phyloP scores from a whole-genome alignment of 2,329 filamentous ascomycete genomes.

The Talaromyces sp. region DNA sequence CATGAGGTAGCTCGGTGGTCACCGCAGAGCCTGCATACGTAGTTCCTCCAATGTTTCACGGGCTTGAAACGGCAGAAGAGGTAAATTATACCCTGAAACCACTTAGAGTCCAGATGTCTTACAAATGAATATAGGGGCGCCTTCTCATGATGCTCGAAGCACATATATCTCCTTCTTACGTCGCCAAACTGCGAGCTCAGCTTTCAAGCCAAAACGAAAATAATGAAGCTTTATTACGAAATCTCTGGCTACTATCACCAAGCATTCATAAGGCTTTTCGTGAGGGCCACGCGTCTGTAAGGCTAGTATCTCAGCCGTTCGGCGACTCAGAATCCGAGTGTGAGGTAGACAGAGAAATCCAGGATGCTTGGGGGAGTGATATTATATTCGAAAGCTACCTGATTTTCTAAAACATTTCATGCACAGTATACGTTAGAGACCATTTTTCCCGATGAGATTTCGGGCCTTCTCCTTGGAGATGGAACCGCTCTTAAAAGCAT shows the following conservation, averaged over 20 bases:
- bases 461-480: slow-evolving; percentile 2
- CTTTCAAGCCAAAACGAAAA: background rate
- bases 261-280: slow-evolving; percentile 10
- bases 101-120: background rate
- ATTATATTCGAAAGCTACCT: background rate
- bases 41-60: background rate
- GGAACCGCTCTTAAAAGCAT: background rate
- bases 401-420: background rate
- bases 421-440: slow-evolving; percentile 2
- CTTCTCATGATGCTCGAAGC: slow-evolving; percentile 9
- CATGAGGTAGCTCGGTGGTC: background rate
- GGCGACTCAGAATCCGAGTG: background rate
- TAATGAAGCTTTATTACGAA: slow-evolving; percentile 2
- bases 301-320: background rate
- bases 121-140: slow-evolving; percentile 1
- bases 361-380: slow-evolving; percentile 3
- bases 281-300: slow-evolving; percentile 7
- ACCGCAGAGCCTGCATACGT: slow-evolving; percentile 4
- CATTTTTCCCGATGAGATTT: background rate
- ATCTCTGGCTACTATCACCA: slow-evolving; percentile 11
- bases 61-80: slow-evolving; percentile 4
- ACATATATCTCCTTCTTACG: slow-evolving; percentile 2
- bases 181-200: background rate
- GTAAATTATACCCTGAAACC: background rate
- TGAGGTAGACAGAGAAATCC: background rate